Evolutionary conservation across 805 yeast genomes (phyloP).

Genomic region (Yarrowia yakushimensis): DNA sequence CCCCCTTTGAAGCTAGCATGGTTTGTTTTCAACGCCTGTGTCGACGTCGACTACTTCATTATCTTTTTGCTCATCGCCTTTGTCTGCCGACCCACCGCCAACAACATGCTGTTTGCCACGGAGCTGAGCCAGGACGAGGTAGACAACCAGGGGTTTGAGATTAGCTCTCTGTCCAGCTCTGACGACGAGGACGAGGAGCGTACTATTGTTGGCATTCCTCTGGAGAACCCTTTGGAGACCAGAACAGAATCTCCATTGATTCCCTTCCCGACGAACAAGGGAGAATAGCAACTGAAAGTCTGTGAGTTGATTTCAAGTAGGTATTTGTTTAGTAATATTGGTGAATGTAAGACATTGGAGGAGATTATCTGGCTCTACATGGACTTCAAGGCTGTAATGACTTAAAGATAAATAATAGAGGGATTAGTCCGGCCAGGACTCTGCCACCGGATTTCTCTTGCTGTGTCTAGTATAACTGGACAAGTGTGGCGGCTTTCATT

Average conservation of each 20-base stretch:
- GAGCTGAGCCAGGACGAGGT: slow-evolving; percentile 76
- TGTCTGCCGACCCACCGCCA: slow-evolving; percentile 97
- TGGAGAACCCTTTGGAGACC: slow-evolving; percentile 22
- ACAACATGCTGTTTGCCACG: slow-evolving; percentile 89
- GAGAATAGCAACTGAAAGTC: too few species aligned
- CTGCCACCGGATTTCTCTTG: too few species aligned
- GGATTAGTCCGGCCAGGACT: too few species aligned
- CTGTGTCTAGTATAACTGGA: too few species aligned
- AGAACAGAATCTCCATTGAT: neutral
- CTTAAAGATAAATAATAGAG: too few species aligned
- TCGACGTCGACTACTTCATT: slow-evolving; percentile 77
- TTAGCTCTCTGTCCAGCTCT: slow-evolving; percentile 49
- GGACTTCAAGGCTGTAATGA: too few species aligned
- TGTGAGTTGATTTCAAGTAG: too few species aligned
- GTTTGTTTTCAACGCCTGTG: slow-evolving; percentile 91
- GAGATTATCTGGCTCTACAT: too few species aligned
- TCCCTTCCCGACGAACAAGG: slow-evolving; percentile 9
- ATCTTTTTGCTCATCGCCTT: slow-evolving; percentile 81
- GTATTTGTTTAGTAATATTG: too few species aligned
- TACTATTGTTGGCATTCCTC: slow-evolving; percentile 1
- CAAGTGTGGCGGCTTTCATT: too few species aligned
- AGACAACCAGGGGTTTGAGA: slow-evolving; percentile 63
- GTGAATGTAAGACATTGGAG: too few species aligned
- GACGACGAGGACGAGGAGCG: slow-evolving; percentile 39
- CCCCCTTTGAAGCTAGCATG: slow-evolving; percentile 89